A percentile compares a stretch with the other conserved stretches of the same genome.
Conservation (phyloP, 148 eudicot species). For the Polygonum maritimum region DNA sequence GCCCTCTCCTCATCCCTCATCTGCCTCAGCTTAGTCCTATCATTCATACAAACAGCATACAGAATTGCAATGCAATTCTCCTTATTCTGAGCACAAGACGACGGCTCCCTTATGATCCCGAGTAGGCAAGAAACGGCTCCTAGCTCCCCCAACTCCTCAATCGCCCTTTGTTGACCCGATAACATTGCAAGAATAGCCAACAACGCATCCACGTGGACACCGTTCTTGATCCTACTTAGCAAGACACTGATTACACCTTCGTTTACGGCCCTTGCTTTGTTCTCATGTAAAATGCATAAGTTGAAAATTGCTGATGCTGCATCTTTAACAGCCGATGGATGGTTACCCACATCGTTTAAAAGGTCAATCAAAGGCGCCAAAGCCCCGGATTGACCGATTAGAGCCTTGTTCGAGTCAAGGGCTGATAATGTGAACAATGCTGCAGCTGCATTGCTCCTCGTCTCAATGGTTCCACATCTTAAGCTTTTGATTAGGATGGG, state of each 20-base stretch:
- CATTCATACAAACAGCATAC: constrained; percentile 47
- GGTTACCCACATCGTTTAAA: constrained; percentile 48
- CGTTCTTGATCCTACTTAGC: constrained; percentile 39
- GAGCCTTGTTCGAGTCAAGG: constrained; percentile 70
- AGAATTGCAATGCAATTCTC: constrained; percentile 80
- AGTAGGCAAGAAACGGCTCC: constrained; percentile 58
- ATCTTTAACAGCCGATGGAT: constrained; percentile 69
- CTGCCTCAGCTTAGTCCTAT: constrained; percentile 64
- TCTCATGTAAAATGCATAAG: constrained; percentile 78
- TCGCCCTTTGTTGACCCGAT: constrained; percentile 52
- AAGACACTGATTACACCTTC: constrained; percentile 74
- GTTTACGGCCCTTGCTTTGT: constrained; percentile 61
- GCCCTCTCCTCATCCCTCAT: constrained; percentile 64
- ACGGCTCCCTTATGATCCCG: constrained; percentile 45
- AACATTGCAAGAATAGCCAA: constrained; percentile 84
- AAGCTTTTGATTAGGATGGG: constrained; percentile 56
- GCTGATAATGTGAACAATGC: constrained; percentile 89
- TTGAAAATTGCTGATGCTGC: constrained; percentile 86
- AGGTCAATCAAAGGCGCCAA: constrained; percentile 64
- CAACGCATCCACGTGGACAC: constrained; percentile 59
- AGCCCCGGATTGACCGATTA: constrained; percentile 76
- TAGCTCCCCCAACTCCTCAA: constrained; percentile 69
- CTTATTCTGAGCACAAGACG: constrained; percentile 55
- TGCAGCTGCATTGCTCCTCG: constrained; percentile 89
- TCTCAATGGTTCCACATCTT: constrained; percentile 46